phyloP scores from a whole-genome alignment of 257 asterid genomes.

The Asclepias syriaca region DNA sequence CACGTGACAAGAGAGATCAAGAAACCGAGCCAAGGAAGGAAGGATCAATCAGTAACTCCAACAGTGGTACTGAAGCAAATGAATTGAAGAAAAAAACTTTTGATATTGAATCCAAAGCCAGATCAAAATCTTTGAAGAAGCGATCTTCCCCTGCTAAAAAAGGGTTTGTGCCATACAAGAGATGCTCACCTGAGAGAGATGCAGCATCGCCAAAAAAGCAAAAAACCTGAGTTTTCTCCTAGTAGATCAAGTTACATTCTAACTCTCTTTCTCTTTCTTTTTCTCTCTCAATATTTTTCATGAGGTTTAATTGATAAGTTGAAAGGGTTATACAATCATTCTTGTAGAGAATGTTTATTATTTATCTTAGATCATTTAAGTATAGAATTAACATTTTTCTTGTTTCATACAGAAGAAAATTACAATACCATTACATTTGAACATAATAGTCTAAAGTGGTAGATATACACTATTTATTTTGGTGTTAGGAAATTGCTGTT shows the following conservation, averaged over 20 bases:
- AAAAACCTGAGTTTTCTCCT: constrained; percentile 54
- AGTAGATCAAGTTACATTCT: constrained; percentile 14
- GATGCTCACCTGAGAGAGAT: constrained; percentile 46
- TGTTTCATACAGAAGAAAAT: not conserved
- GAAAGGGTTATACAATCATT: constrained; percentile 5
- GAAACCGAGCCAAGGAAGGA: constrained; percentile 26
- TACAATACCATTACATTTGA: not conserved
- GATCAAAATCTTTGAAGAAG: constrained; percentile 9
- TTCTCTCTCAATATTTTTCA: not conserved
- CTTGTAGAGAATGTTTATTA: not conserved
- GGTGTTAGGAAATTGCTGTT: not conserved
- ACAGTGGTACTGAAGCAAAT: constrained; percentile 7
- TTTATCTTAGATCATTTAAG: not conserved
- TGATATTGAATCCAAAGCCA: constrained; percentile 23
- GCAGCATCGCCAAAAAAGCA: constrained; percentile 41
- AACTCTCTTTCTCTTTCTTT: not conserved
- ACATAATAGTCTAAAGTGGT: not conserved
- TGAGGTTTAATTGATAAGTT: not conserved
- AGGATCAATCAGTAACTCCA: constrained; percentile 24
- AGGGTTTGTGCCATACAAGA: constrained; percentile 70
- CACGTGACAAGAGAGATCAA: not conserved
- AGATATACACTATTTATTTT: not conserved
- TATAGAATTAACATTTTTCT: not conserved
- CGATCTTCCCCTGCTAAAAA: constrained; percentile 26
- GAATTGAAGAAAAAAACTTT: constrained; percentile 17